Evolutionary conservation across 345 rosid species (phyloP).

Genomic region (Jatropha curcas): DNA sequence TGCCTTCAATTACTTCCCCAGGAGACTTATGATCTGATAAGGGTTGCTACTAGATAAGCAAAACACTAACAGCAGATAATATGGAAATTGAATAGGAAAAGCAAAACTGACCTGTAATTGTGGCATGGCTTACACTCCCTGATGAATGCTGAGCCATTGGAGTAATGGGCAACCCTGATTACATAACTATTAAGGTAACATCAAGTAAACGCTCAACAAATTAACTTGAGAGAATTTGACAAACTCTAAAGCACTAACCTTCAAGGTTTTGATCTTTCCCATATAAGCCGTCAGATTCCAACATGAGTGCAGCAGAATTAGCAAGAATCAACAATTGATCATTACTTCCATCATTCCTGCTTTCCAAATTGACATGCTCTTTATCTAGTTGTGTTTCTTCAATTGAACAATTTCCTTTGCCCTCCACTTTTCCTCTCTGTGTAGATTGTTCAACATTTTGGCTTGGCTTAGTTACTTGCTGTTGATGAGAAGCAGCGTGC

Average conservation of each 20-base stretch:
- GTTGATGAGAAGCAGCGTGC: conserved; percentile 11
- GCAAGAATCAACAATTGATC: conserved; percentile 23
- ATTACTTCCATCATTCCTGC: conserved; percentile 2
- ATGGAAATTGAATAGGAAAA: not conserved
- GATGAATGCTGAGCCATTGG: not conserved
- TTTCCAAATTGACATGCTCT: not conserved
- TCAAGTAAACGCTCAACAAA: not conserved
- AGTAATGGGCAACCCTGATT: not conserved
- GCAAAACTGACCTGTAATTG: not conserved
- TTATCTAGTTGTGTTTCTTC: not conserved
- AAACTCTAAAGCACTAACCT: conserved; percentile 2
- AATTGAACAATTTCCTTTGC: not conserved
- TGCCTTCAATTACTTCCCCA: not conserved
- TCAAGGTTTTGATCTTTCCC: not conserved
- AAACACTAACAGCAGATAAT: not conserved
- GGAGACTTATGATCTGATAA: not conserved
- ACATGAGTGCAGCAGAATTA: conserved; percentile 26
- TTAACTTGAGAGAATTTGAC: not conserved
- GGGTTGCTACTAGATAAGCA: not conserved
- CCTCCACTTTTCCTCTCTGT: not conserved
- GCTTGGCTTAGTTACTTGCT: not conserved
- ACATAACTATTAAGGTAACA: not conserved
- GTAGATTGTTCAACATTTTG: not conserved
- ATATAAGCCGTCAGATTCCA: conserved; percentile 12
- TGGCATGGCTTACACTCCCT: not conserved